phyloP scores from a whole-genome alignment of 495 filamentous ascomycete species.

The Lepidopterella palustris region DNA sequence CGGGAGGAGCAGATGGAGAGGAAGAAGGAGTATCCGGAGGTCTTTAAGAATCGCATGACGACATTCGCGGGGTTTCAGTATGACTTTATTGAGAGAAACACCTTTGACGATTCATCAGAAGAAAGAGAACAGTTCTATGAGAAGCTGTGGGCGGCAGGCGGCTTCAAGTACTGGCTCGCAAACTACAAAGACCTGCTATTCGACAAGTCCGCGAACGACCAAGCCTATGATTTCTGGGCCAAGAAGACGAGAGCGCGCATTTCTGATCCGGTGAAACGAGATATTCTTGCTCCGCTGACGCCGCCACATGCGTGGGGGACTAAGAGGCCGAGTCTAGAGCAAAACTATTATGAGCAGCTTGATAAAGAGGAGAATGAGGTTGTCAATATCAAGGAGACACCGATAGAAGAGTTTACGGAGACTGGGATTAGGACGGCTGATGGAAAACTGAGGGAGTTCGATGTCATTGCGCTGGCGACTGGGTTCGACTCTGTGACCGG shows the following conservation, averaged over 20 bases:
- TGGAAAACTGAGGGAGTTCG: conserved; percentile 42
- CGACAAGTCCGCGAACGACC: conserved; percentile 43
- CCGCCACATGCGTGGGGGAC: conserved; percentile 46
- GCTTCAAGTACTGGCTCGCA: conserved; percentile 48
- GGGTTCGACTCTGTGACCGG: conserved; percentile 52
- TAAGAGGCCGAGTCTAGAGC: conserved; percentile 46
- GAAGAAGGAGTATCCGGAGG: conserved; percentile 37
- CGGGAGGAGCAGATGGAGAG: conserved; percentile 25
- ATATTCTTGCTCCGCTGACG: conserved; percentile 45
- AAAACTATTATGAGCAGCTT: conserved; percentile 47
- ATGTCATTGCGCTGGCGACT: conserved; percentile 50
- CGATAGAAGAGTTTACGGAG: conserved; percentile 37
- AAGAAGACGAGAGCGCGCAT: conserved; percentile 43
- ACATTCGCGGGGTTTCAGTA: conserved; percentile 46
- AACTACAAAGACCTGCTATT: conserved; percentile 47
- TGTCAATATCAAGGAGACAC: conserved; percentile 43
- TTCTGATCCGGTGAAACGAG: conserved; percentile 41
- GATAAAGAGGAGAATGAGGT: conserved; percentile 46
- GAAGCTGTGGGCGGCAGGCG: conserved; percentile 42
- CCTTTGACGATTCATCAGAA: conserved; percentile 44
- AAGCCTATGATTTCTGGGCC: conserved; percentile 42
- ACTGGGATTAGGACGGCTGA: conserved; percentile 42
- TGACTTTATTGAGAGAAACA: conserved; percentile 37
- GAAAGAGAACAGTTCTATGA: conserved; percentile 46
- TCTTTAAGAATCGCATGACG: conserved; percentile 42